phyloP scores from a whole-genome alignment of 768 basidiomycete species.

The Lyophyllum atratum region DNA sequence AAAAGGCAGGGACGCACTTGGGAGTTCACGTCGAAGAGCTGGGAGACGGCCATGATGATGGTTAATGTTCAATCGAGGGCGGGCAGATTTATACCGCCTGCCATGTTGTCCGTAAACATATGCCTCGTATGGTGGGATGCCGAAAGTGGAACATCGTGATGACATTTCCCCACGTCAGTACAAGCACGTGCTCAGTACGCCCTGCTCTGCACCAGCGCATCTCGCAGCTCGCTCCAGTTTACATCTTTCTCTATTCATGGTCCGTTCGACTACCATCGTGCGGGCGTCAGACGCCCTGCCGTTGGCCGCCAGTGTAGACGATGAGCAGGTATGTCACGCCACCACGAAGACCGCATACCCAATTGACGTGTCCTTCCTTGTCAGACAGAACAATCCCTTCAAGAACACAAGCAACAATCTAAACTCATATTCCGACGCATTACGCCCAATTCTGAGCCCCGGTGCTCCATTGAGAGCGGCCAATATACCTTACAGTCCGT shows the following conservation, averaged over 20 bases:
- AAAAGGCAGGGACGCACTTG: slow-evolving; percentile 47
- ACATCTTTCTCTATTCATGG: slow-evolving; percentile 49
- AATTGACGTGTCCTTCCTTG: slow-evolving; percentile 17
- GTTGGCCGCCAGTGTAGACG: slow-evolving; percentile 94
- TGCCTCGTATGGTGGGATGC: slow-evolving; percentile 17
- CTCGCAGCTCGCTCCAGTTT: background rate
- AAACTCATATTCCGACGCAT: slow-evolving; percentile 96
- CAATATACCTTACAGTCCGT: slow-evolving; percentile 94
- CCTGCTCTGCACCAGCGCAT: background rate
- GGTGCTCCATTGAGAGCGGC: slow-evolving; percentile 96
- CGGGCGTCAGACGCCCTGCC: slow-evolving; percentile 87
- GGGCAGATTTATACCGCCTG: slow-evolving; percentile 9
- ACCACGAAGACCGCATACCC: background rate
- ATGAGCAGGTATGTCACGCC: slow-evolving; percentile 74
- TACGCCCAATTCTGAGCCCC: slow-evolving; percentile 90
- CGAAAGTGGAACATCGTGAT: slow-evolving; percentile 16
- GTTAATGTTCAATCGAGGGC: slow-evolving; percentile 15
- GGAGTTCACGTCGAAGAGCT: slow-evolving; percentile 66
- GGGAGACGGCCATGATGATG: slow-evolving; percentile 36
- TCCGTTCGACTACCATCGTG: slow-evolving; percentile 84
- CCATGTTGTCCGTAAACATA: slow-evolving; percentile 18
- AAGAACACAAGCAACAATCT: slow-evolving; percentile 98
- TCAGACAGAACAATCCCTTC: slow-evolving; percentile 90
- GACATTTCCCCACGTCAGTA: slow-evolving; percentile 15
- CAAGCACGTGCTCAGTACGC: slow-evolving; percentile 17